Evolutionary conservation across 148 eudicot genomes (phyloP).

Genomic region (Arctostaphylos glauca): DNA sequence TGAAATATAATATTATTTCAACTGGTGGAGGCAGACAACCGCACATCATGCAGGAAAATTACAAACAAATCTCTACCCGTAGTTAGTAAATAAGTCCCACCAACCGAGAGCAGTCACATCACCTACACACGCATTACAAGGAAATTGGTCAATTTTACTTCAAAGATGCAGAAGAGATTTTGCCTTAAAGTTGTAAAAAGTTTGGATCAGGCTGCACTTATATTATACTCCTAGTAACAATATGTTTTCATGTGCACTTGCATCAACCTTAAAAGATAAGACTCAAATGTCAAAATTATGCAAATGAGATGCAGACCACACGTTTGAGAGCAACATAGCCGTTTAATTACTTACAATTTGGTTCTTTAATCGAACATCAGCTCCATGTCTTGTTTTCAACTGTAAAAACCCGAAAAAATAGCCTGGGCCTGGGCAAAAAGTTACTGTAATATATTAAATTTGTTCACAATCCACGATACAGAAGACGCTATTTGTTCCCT

Average conservation of each 20-base stretch:
- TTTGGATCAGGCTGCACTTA: neutral
- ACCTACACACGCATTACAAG: conserved; percentile 24
- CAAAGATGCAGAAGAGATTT: neutral
- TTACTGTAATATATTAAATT: no score
- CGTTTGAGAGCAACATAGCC: neutral
- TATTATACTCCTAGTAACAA: neutral
- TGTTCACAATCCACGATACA: no score
- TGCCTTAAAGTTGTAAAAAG: no score
- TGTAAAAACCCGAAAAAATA: neutral
- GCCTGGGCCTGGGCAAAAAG: neutral
- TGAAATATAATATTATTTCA: neutral
- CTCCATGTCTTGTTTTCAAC: neutral
- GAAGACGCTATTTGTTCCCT: no score
- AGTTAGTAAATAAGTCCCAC: conserved; percentile 54
- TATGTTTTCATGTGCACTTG: neutral
- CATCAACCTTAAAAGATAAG: neutral
- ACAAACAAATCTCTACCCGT: conserved; percentile 28
- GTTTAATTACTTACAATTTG: neutral
- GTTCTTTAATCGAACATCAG: neutral
- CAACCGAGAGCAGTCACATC: conserved; percentile 45
- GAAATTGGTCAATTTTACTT: neutral
- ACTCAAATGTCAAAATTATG: neutral
- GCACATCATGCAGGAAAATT: neutral
- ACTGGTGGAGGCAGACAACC: neutral
- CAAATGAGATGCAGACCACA: neutral